Conservation (phyloP, 768 basidiomycete species). For the Russula ochroleuca region DNA sequence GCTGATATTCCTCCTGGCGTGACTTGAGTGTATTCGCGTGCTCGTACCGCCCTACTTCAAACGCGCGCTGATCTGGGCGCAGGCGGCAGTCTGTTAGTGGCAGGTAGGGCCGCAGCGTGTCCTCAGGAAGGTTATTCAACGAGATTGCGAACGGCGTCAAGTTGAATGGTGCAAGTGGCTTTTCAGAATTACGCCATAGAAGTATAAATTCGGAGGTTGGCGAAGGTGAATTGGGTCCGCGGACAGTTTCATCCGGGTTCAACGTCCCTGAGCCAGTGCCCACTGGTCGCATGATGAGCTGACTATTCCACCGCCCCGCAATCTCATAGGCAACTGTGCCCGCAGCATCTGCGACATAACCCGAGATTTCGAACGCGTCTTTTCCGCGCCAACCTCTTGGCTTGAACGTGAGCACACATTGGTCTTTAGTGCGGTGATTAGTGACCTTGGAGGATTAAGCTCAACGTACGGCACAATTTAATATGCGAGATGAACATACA, state of each 20-base stretch:
- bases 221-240: slow-evolving; percentile 41
- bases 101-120: slow-evolving; percentile 63
- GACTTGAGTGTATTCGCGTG: slow-evolving; percentile 76
- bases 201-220: slow-evolving; percentile 72
- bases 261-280: slow-evolving; percentile 54
- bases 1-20: slow-evolving; percentile 79
- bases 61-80: slow-evolving; percentile 90
- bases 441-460: slow-evolving; percentile 47
- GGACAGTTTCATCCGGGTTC: slow-evolving; percentile 65
- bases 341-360: slow-evolving; percentile 62
- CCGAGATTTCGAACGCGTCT: slow-evolving; percentile 90
- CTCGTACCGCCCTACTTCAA: slow-evolving; percentile 85
- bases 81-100: slow-evolving; percentile 90
- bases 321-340: slow-evolving; percentile 79
- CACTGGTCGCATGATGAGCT: slow-evolving; percentile 78
- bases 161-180: slow-evolving; percentile 82
- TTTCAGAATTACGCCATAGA: slow-evolving; percentile 90
- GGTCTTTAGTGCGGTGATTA: slow-evolving; percentile 88
- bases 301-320: slow-evolving; percentile 93
- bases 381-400: slow-evolving; percentile 92
- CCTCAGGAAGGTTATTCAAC: slow-evolving; percentile 78
- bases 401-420: slow-evolving; percentile 89
- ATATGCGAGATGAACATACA: slow-evolving; percentile 45
- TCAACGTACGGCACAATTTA: background rate
- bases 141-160: slow-evolving; percentile 93